A percentile compares a stretch with the other conserved stretches of the same genome.
Evolutionary conservation across 202 grass and related monocot genomes (phyloP).

Genomic region (Setaria viridis): DNA sequence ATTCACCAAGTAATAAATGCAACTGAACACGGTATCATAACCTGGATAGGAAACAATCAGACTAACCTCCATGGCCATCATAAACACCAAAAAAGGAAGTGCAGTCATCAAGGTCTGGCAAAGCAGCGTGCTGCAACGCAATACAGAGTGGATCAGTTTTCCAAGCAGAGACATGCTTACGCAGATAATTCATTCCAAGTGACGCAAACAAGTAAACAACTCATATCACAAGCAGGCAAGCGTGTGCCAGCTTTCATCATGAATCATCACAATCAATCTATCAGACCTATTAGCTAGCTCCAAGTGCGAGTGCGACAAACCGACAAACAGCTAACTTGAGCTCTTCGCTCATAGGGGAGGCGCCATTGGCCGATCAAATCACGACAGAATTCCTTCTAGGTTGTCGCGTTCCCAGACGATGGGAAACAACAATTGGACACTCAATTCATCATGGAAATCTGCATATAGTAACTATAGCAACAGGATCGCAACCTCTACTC

Average conservation of each 20-base stretch:
- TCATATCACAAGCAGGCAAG: constrained; percentile 1
- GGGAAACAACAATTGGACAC: background rate
- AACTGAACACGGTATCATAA: background rate
- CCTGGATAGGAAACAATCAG: background rate
- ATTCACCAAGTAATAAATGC: background rate
- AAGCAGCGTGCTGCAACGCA: constrained; percentile 69
- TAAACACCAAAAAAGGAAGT: constrained; percentile 97
- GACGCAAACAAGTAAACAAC: background rate
- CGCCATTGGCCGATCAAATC: background rate
- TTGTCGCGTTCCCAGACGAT: background rate
- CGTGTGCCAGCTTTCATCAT: background rate
- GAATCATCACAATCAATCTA: background rate
- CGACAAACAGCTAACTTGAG: background rate
- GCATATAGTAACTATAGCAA: background rate
- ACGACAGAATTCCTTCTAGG: background rate
- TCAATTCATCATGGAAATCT: background rate
- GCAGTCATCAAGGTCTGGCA: constrained; percentile 70
- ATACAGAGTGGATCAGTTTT: constrained; percentile 35
- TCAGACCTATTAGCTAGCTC: background rate
- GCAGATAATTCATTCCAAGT: background rate
- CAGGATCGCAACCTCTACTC: background rate
- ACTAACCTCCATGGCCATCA: constrained; percentile 94
- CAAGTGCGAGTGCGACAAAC: background rate
- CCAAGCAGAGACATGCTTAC: constrained; percentile 11
- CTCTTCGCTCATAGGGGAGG: background rate